Conservation (phyloP, 352 stramenopile species). For the Globisporangium irregulare region DNA sequence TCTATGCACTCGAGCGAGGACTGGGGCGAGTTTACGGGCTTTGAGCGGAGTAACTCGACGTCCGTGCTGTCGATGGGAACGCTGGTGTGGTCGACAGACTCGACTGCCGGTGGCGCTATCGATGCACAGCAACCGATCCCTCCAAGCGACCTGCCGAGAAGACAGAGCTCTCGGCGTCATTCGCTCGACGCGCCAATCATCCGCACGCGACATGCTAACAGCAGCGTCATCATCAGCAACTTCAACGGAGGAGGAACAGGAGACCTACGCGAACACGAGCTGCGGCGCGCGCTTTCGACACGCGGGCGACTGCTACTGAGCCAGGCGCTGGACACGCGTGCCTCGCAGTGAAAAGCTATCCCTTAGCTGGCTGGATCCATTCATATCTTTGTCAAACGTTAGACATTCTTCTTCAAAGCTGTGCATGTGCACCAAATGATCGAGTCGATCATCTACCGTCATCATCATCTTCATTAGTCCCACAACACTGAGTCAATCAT, state of each 20-base stretch:
- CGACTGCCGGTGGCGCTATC: not conserved
- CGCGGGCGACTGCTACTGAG: slow-evolving; percentile 22
- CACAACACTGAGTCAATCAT: not conserved
- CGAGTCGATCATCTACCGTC: not conserved
- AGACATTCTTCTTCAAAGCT: not conserved
- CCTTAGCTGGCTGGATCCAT: not conserved
- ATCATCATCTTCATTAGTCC: not conserved
- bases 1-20: slow-evolving; percentile 17
- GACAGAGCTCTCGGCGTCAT: slow-evolving; percentile 14
- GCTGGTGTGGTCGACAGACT: slow-evolving; percentile 14
- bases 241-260: not conserved
- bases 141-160: not conserved
- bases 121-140: not conserved
- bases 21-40: slow-evolving; percentile 17
- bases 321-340: slow-evolving; percentile 16
- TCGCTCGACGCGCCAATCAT: slow-evolving; percentile 11
- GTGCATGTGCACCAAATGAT: not conserved
- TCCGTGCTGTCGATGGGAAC: slow-evolving; percentile 13
- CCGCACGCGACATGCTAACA: not conserved
- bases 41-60: slow-evolving; percentile 15
- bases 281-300: slow-evolving; percentile 23
- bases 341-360: not conserved
- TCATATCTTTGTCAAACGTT: not conserved
- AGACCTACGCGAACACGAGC: slow-evolving; percentile 1
- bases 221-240: not conserved